Conservation (phyloP, 2,329 filamentous ascomycete species). For the Corinectria fuckeliana region DNA sequence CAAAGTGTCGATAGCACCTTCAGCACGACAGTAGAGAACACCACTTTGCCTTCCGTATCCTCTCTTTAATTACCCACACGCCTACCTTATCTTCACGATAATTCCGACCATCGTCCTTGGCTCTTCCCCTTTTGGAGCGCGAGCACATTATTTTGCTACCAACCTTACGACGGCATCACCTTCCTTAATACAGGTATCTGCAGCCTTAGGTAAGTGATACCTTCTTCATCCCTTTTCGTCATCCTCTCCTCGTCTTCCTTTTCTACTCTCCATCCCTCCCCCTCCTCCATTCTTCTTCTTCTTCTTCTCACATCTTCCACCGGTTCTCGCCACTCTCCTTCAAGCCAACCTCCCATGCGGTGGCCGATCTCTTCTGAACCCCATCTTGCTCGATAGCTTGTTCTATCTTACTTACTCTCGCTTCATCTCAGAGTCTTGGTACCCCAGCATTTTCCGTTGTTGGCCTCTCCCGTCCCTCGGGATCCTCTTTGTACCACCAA, state of each 20-base stretch:
- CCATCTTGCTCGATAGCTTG: constrained; percentile 66
- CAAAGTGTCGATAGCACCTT: not conserved
- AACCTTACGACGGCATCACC: constrained; percentile 5
- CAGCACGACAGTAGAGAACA: not conserved
- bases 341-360: constrained; percentile 36
- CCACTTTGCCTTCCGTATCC: constrained; percentile 1
- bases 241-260: constrained; percentile 9
- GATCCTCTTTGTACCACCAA: constrained; percentile 39
- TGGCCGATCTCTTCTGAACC: constrained; percentile 43
- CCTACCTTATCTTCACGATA: constrained; percentile 3
- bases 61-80: not conserved
- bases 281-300: constrained; percentile 28
- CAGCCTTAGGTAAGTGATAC: constrained; percentile 32
- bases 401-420: constrained; percentile 65
- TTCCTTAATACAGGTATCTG: constrained; percentile 20
- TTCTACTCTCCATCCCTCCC: constrained; percentile 22
- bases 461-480: constrained; percentile 38
- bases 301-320: constrained; percentile 55
- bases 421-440: constrained; percentile 62
- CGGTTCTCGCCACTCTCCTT: constrained; percentile 52
- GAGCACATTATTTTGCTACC: constrained; percentile 8
- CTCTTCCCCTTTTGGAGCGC: constrained; percentile 3
- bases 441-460: constrained; percentile 51
- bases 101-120: constrained; percentile 7
- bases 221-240: constrained; percentile 5